Percentiles rank a stretch among this genome's conserved stretches.
phyloP scores from a whole-genome alignment of 208 protist species.

The Leishmania martiniquensis region DNA sequence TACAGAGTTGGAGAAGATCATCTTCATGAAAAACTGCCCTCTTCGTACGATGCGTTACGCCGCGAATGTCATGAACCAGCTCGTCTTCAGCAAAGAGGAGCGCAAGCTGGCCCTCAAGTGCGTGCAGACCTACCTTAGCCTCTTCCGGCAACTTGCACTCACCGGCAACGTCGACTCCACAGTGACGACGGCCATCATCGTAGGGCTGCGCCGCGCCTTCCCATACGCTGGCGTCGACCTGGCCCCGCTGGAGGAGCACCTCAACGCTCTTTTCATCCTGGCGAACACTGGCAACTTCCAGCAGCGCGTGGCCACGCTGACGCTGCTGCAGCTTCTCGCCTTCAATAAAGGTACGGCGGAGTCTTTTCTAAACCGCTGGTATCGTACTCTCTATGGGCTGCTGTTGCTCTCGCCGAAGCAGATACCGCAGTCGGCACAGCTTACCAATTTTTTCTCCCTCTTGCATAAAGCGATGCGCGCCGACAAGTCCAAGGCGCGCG shows the following conservation, averaged over 20 bases:
- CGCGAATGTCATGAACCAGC: constrained; percentile 92
- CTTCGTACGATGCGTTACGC: constrained; percentile 89
- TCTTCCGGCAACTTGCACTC: constrained; percentile 83
- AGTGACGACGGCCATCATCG: constrained; percentile 90
- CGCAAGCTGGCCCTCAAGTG: constrained; percentile 87
- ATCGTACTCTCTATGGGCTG: constrained; percentile 89
- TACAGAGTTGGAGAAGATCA: constrained; percentile 90
- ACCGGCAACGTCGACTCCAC: constrained; percentile 75
- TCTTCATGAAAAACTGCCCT: constrained; percentile 92
- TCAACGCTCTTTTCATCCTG: constrained; percentile 90
- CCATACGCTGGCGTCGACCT: constrained; percentile 90
- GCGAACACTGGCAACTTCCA: constrained; percentile 89
- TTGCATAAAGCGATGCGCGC: constrained; percentile 89
- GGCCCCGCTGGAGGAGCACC: constrained; percentile 75
- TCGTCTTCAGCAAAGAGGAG: constrained; percentile 93
- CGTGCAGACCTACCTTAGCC: constrained; percentile 88
- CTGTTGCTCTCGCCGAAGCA: constrained; percentile 90
- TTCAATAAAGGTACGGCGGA: constrained; percentile 68
- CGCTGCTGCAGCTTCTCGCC: constrained; percentile 87
- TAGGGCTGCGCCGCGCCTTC: constrained; percentile 91
- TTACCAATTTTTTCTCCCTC: constrained; percentile 90
- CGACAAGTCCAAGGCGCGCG: constrained; percentile 81
- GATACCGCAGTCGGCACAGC: constrained; percentile 86
- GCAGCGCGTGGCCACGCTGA: constrained; percentile 87
- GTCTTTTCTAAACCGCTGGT: constrained; percentile 86